Evolutionary conservation across 1,284 basidiomycete genomes (phyloP).

Genomic region (Heterobasidion parviporum): DNA sequence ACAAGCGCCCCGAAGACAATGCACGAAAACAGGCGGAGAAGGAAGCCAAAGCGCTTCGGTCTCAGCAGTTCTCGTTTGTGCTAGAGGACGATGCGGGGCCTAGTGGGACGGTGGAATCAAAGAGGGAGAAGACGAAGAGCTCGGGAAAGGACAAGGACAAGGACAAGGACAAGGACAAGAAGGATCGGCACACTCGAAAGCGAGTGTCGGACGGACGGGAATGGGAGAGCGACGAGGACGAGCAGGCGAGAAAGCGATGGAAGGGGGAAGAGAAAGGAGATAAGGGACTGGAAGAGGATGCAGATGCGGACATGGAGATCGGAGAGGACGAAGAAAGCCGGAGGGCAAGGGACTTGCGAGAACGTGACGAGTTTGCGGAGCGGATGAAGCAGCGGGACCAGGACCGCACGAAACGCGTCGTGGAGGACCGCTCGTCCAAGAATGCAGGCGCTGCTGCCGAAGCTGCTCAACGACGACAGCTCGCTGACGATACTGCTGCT

Average conservation of each 20-base stretch:
- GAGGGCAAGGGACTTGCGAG: constrained; percentile 73
- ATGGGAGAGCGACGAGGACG: constrained; percentile 87
- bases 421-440: constrained; percentile 86
- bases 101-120: constrained; percentile 33
- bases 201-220: constrained; percentile 71
- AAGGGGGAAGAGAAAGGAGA: constrained; percentile 36
- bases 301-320: constrained; percentile 31
- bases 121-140: constrained; percentile 35
- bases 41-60: constrained; percentile 60
- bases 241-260: constrained; percentile 61
- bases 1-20: constrained; percentile 48
- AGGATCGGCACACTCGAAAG: constrained; percentile 57
- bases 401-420: constrained; percentile 84
- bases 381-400: constrained; percentile 81
- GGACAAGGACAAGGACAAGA: constrained; percentile 31
- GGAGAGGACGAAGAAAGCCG: constrained; percentile 66
- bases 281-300: constrained; percentile 18
- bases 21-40: constrained; percentile 60
- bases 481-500: constrained; percentile 82
- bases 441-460: constrained; percentile 69
- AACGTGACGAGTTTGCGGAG: constrained; percentile 90
- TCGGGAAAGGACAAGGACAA: constrained; percentile 15
- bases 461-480: constrained; percentile 68
- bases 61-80: constrained; percentile 72
- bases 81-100: constrained; percentile 60